Base-by-base conservation (phyloP, 179 eudicot genomes). In the Heliamphora pulchella region DNA sequence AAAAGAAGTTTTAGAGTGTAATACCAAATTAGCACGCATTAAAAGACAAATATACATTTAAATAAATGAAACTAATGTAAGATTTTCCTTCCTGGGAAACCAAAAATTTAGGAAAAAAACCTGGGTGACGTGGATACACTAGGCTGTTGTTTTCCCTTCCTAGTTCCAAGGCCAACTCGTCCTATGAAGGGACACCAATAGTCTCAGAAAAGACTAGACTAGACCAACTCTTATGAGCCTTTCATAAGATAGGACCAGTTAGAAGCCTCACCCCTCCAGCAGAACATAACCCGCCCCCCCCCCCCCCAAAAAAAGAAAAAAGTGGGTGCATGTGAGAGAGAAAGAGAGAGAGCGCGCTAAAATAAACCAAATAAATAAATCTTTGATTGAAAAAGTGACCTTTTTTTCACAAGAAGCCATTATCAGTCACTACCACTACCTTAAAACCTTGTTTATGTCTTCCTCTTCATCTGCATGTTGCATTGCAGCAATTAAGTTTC, bases 401-500 rank as follows among this genome's bases (percentile, higher is more conserved):
- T 17, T 44, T 78, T 66, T 51, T 6, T 6, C 53, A 17, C n/a
- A 15, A 50, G 59, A 68, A 31, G 53, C 65, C 6, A 41, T 39
- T 59, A 39, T 68, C 6, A 4, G 48, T 51, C 62, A 4, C 47
- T 62, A 9, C 51, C n/a, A 50, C 39, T 87, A 96, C 99, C 97
- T 89, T 79, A 96, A 79, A 65, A 96, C 99, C 89, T 96, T 94
- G 87, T 96, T 96, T 61, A 96, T 96, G 83, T 96, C 99, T 84
- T 96, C 99, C 87, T 94, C 99, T 81, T 96, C 99, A 80, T 96
- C 99, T 50, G 97, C 96, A 89, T 91, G 98, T 82, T 87, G 97
- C 97, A 96, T 92, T 80, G 98, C 97, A 86, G 91, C 89, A 83
- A 96, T 80, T 79, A 94, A 82, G 84, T 96, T 87, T 80, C 98